phyloP scores from a whole-genome alignment of 2,329 filamentous ascomycete species.

The Lecanicillium sp. region DNA sequence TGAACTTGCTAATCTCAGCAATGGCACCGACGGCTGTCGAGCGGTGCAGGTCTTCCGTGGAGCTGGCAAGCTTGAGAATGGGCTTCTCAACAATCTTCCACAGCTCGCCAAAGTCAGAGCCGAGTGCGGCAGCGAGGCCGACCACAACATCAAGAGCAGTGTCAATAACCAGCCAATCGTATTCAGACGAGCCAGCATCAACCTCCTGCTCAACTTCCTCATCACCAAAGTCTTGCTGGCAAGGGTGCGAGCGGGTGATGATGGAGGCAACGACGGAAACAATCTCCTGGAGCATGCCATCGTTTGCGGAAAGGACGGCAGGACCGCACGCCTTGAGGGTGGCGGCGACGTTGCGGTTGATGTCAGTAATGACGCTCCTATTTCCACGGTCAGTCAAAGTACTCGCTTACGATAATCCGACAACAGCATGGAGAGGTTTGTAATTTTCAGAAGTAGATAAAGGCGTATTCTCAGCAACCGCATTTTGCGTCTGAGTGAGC shows the following conservation, averaged over 20 bases:
- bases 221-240: slow-evolving; percentile 82
- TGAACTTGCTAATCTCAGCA: slow-evolving; percentile 81
- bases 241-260: slow-evolving; percentile 84
- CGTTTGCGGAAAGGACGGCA: slow-evolving; percentile 66
- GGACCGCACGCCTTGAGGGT: slow-evolving; percentile 89
- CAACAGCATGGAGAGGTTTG: slow-evolving; percentile 14
- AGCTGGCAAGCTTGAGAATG: slow-evolving; percentile 79
- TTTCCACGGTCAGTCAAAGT: neutral
- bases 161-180: slow-evolving; percentile 95
- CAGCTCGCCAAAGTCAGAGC: slow-evolving; percentile 71
- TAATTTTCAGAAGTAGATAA: slow-evolving; percentile 29
- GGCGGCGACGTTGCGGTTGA: slow-evolving; percentile 87
- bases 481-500: slow-evolving; percentile 96
- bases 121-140: slow-evolving; percentile 75
- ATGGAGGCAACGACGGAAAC: slow-evolving; percentile 69
- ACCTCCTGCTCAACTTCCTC: slow-evolving; percentile 70
- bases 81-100: slow-evolving; percentile 97
- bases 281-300: slow-evolving; percentile 62
- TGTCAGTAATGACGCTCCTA: slow-evolving; percentile 84
- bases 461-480: slow-evolving; percentile 79
- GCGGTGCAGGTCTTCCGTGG: slow-evolving; percentile 78
- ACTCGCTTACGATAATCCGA: no score
- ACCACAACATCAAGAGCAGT: slow-evolving; percentile 87
- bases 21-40: slow-evolving; percentile 86
- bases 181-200: slow-evolving; percentile 77